Conservation (phyloP, 2,329 filamentous ascomycete species). For the Chaetomiaceae sp. region DNA sequence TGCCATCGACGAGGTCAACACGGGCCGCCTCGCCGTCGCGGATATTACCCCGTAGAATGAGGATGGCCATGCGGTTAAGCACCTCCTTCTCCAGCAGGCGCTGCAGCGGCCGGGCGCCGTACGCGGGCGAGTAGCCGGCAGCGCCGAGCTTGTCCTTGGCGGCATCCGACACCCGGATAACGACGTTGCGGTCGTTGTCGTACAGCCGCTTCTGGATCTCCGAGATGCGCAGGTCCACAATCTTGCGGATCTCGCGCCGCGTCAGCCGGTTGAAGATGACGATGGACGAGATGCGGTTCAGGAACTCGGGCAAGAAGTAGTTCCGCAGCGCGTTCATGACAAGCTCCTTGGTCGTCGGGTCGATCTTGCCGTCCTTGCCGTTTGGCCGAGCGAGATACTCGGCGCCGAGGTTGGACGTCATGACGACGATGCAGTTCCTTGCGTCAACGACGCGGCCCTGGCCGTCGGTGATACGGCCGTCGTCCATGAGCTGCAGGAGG, state of each 20-base stretch:
- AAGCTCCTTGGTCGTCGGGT: slow-evolving; percentile 77
- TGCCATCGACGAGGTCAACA: slow-evolving; percentile 74
- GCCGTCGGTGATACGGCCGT: slow-evolving; percentile 95
- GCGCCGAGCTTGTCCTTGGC: slow-evolving; percentile 91
- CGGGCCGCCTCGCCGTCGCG: slow-evolving; percentile 78
- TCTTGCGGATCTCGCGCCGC: slow-evolving; percentile 83
- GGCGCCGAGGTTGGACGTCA: slow-evolving; percentile 96
- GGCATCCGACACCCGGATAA: slow-evolving; percentile 74
- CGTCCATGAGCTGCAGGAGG: slow-evolving; percentile 98
- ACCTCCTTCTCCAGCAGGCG: slow-evolving; percentile 96
- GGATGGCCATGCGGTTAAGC: slow-evolving; percentile 84
- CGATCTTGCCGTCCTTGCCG: slow-evolving; percentile 76
- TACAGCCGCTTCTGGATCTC: slow-evolving; percentile 92
- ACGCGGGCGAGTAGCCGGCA: slow-evolving; percentile 90
- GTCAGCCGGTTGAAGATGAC: slow-evolving; percentile 99
- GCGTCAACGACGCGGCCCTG: slow-evolving; percentile 94
- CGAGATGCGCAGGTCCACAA: slow-evolving; percentile 81
- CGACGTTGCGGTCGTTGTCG: slow-evolving; percentile 78
- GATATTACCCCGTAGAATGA: slow-evolving; percentile 82
- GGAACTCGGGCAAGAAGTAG: slow-evolving; percentile 97
- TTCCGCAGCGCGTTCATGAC: slow-evolving; percentile 88
- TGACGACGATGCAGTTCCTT: slow-evolving; percentile 97
- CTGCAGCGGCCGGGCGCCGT: slow-evolving; percentile 83
- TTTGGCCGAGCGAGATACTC: slow-evolving; percentile 83
- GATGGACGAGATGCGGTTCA: slow-evolving; percentile 92